These are phyloP conservation scores for Triticum urartu DNA, from an alignment of 176 grass and related monocot species.

Conservation along the genomic window DNA sequence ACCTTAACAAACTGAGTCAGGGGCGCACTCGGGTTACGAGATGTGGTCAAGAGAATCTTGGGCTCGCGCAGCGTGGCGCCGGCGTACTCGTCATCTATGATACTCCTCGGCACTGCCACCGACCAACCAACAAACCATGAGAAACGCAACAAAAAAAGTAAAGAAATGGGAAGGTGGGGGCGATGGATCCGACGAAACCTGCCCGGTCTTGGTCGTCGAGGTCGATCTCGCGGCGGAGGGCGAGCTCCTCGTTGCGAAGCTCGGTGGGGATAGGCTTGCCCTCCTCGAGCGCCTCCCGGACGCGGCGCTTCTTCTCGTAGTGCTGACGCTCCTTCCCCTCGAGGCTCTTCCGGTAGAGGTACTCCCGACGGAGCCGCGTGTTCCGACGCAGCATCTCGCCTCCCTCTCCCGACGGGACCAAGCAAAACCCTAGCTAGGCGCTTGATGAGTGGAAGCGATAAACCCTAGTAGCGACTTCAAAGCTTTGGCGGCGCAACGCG, in stretches of 20 bases:
- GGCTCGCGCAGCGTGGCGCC: conserved; percentile 50
- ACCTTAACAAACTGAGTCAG: conserved; percentile 84
- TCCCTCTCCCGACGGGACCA: background rate
- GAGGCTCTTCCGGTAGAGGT: conserved; percentile 76
- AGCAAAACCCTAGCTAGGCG: conserved; percentile 21
- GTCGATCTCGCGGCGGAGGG: conserved; percentile 77
- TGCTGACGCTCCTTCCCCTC: conserved; percentile 72
- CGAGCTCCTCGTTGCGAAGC: conserved; percentile 73
- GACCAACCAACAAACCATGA: conserved; percentile 11
- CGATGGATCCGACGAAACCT: conserved; percentile 20
- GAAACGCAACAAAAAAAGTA: background rate
- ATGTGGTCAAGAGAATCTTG: conserved; percentile 83
- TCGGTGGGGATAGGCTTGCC: conserved; percentile 84
- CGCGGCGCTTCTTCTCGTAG: conserved; percentile 91
- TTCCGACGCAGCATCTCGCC: conserved; percentile 58
- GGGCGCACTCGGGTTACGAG: conserved; percentile 65
- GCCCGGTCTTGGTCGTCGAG: conserved; percentile 67
- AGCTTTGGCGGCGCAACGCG: conserved; percentile 16
- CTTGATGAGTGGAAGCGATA: background rate
- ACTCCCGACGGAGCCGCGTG: conserved; percentile 50
- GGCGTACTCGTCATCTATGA: conserved; percentile 89
- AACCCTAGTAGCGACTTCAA: conserved; percentile 21
- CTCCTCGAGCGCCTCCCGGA: conserved; percentile 76
- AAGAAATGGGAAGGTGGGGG: background rate
- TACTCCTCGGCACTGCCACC: conserved; percentile 50